Conservation (phyloP, 1,284 basidiomycete species). For the Pholiota adiposa region DNA sequence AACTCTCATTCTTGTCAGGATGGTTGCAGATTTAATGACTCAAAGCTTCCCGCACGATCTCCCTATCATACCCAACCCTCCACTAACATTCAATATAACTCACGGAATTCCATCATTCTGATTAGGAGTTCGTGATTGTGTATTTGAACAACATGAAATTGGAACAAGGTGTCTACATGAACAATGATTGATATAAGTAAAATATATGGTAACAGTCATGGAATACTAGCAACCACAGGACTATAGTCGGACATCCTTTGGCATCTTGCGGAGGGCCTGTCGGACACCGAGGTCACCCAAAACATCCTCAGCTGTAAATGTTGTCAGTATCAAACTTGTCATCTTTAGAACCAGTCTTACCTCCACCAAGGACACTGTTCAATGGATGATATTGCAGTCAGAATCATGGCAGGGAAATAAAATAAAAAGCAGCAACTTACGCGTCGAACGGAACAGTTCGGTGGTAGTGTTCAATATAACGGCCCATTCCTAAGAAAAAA, state of each 20-base stretch:
- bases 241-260: conserved; percentile 52
- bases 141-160: background rate
- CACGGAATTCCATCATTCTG: conserved; percentile 15
- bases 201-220: background rate
- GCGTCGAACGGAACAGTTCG: conserved; percentile 64
- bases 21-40: conserved; percentile 44
- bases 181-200: no score
- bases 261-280: conserved; percentile 66
- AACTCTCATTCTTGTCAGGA: conserved; percentile 27
- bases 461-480: conserved; percentile 71
- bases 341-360: conserved; percentile 26
- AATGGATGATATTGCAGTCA: no score
- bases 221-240: no score
- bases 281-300: conserved; percentile 67
- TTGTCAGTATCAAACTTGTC: background rate
- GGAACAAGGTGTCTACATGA: background rate
- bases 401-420: no score
- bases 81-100: conserved; percentile 13
- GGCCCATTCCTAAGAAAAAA: conserved; percentile 76
- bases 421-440: conserved; percentile 36
- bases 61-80: conserved; percentile 37
- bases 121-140: background rate
- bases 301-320: conserved; percentile 52
- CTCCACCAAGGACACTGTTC: conserved; percentile 48
- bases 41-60: conserved; percentile 38